Conservation (phyloP, 2,329 filamentous ascomycete genomes). For the Aspergillus sp. region DNA sequence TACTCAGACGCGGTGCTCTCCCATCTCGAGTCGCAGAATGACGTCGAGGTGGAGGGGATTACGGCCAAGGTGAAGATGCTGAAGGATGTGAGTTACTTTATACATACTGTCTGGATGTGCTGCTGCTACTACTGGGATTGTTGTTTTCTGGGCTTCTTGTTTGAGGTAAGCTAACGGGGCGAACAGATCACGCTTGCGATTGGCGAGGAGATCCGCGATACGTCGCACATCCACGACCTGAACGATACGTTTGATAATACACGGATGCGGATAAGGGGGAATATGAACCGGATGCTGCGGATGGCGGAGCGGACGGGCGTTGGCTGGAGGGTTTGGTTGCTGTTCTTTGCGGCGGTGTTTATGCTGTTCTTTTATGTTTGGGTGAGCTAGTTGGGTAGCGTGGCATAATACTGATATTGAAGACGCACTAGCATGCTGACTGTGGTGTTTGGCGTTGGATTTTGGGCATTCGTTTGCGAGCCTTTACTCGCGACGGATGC, state of each 20-base stretch:
- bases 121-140: too few species aligned
- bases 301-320: conserved; percentile 97
- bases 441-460: not conserved
- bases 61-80: conserved; percentile 83
- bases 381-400: conserved; percentile 53
- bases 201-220: conserved; percentile 91
- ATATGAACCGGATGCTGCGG: conserved; percentile 94
- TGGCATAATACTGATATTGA: not conserved
- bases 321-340: conserved; percentile 90
- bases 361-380: conserved; percentile 89
- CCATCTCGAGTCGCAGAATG: conserved; percentile 94
- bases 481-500: not conserved
- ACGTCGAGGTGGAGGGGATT: conserved; percentile 84
- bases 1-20: conserved; percentile 90
- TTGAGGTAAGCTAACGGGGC: too few species aligned
- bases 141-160: too few species aligned
- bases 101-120: too few species aligned
- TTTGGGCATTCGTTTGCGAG: too few species aligned
- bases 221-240: conserved; percentile 85
- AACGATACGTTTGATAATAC: conserved; percentile 92
- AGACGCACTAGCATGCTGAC: not conserved
- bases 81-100: conserved; percentile 69
- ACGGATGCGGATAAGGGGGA: conserved; percentile 74
- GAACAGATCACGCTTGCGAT: conserved; percentile 82
- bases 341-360: conserved; percentile 80